These are phyloP conservation scores for Colletotrichum somersetense DNA, from an alignment of 2,329 filamentous ascomycete species.

Conservation along the genomic window DNA sequence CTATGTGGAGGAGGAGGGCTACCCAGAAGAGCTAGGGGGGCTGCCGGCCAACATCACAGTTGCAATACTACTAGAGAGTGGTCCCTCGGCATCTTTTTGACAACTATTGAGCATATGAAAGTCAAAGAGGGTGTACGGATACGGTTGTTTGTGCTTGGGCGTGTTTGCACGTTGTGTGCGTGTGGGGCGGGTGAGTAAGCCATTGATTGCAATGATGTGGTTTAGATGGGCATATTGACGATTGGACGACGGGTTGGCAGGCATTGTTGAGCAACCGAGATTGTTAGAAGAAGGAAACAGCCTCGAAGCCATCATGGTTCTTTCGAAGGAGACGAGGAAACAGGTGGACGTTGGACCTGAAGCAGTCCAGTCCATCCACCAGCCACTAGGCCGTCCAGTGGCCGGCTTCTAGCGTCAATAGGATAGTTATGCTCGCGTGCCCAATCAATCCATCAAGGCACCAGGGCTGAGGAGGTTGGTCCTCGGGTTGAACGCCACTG, in stretches of 20 bases:
- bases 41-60: slow-evolving; percentile 35
- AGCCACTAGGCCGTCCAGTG: slow-evolving; percentile 8
- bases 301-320: slow-evolving; percentile 3
- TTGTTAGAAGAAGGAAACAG: neutral
- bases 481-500: slow-evolving; percentile 18
- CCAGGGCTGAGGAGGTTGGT: slow-evolving; percentile 19
- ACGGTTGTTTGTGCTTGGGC: neutral
- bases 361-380: neutral
- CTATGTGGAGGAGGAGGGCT: slow-evolving; percentile 27
- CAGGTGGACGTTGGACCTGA: slow-evolving; percentile 19
- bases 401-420: slow-evolving; percentile 31
- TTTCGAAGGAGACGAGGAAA: slow-evolving; percentile 14
- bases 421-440: slow-evolving; percentile 7
- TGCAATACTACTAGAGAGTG: slow-evolving; percentile 30
- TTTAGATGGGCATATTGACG: neutral
- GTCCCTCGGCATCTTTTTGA: slow-evolving; percentile 42
- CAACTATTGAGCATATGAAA: slow-evolving; percentile 42
- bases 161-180: neutral
- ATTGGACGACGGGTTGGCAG: slow-evolving; percentile 13
- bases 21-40: slow-evolving; percentile 22
- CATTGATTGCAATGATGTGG: neutral
- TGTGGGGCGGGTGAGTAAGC: neutral
- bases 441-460: slow-evolving; percentile 28
- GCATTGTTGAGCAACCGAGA: neutral
- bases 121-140: slow-evolving; percentile 16